A percentile compares a stretch with the other conserved stretches of the same genome.
phyloP scores from a whole-genome alignment of 768 basidiomycete genomes.

The Imleria badia region DNA sequence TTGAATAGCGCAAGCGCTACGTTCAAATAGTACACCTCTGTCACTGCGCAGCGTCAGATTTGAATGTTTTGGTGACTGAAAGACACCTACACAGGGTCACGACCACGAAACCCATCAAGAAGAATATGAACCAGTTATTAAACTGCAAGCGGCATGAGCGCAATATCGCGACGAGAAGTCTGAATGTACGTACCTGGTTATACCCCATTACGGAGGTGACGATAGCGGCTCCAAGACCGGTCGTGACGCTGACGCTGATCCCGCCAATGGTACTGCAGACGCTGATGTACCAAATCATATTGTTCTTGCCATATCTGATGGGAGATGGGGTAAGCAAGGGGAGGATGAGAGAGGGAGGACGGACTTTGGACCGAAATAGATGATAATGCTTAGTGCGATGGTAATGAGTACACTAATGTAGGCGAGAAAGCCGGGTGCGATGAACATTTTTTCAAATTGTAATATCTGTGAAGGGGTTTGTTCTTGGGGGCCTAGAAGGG shows the following conservation, averaged over 20 bases:
- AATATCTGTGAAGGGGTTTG: slow-evolving; percentile 64
- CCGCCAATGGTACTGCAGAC: slow-evolving; percentile 98
- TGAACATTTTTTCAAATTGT: slow-evolving; percentile 76
- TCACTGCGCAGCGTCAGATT: slow-evolving; percentile 45
- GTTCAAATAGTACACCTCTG: slow-evolving; percentile 94
- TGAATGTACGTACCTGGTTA: slow-evolving; percentile 60
- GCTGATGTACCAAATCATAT: slow-evolving; percentile 93
- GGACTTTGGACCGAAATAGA: slow-evolving; percentile 80
- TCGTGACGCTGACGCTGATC: slow-evolving; percentile 90
- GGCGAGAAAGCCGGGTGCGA: slow-evolving; percentile 79
- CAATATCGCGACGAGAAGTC: background rate
- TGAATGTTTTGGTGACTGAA: background rate
- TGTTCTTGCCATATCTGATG: slow-evolving; percentile 77
- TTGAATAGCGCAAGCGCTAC: slow-evolving; percentile 96
- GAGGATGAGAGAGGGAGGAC: slow-evolving; percentile 18
- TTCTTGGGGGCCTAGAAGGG: slow-evolving; percentile 61
- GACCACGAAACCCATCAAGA: slow-evolving; percentile 78
- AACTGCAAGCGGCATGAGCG: slow-evolving; percentile 50
- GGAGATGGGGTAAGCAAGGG: background rate
- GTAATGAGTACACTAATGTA: slow-evolving; percentile 65
- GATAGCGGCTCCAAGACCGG: slow-evolving; percentile 89
- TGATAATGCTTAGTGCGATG: slow-evolving; percentile 65
- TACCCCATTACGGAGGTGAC: slow-evolving; percentile 73
- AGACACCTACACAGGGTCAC: slow-evolving; percentile 68
- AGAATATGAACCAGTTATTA: slow-evolving; percentile 90